A percentile compares a stretch with the other conserved stretches of the same genome.
These are phyloP conservation scores for Penicillium sp. DNA, from an alignment of 2,329 filamentous ascomycete genomes.

Conservation along the genomic window DNA sequence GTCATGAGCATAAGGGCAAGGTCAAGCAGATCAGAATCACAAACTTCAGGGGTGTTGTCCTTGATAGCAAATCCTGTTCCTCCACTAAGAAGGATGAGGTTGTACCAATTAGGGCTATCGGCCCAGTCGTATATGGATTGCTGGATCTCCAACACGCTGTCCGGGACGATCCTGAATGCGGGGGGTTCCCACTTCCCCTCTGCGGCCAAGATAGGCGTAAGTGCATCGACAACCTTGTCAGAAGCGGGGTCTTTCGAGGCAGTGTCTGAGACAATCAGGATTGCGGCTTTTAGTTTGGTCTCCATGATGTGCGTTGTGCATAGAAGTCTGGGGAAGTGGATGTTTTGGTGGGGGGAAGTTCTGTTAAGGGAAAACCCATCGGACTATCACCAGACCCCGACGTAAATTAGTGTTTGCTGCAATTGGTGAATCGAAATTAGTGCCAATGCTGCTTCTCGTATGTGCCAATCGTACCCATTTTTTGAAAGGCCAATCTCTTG, in stretches of 20 bases:
- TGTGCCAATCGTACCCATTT: background rate
- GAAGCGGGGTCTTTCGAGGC: slow-evolving; percentile 74
- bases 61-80: slow-evolving; percentile 87
- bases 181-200: slow-evolving; percentile 72
- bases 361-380: slow-evolving; percentile 8
- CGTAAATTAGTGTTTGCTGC: background rate
- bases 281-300: slow-evolving; percentile 62
- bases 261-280: slow-evolving; percentile 89
- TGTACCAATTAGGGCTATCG: slow-evolving; percentile 60
- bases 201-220: slow-evolving; percentile 66
- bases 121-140: slow-evolving; percentile 69
- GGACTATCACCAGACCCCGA: slow-evolving; percentile 19
- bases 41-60: slow-evolving; percentile 85
- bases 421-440: background rate
- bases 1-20: slow-evolving; percentile 15
- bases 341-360: slow-evolving; percentile 9
- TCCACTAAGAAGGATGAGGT: slow-evolving; percentile 83
- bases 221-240: slow-evolving; percentile 67
- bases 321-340: slow-evolving; percentile 11
- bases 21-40: slow-evolving; percentile 18
- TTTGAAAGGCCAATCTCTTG: background rate
- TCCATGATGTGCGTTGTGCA: slow-evolving; percentile 28
- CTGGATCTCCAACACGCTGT: slow-evolving; percentile 73
- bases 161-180: slow-evolving; percentile 72
- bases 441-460: background rate